Conservation (phyloP, 1,139 yeast genomes). For the Candida sanyaensis region DNA sequence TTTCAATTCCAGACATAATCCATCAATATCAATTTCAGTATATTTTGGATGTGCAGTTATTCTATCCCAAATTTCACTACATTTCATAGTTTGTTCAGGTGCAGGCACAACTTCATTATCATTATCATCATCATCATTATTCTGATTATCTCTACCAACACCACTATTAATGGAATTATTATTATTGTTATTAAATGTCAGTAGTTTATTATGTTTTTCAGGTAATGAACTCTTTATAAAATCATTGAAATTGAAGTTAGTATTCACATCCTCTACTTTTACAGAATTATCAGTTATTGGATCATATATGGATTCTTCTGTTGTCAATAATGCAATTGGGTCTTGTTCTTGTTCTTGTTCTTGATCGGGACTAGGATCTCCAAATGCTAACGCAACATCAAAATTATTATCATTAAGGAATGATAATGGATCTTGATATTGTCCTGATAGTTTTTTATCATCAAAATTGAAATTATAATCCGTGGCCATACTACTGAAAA, state of each 20-base stretch:
- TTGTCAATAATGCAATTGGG: constrained; percentile 43
- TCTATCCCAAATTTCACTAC: constrained; percentile 96
- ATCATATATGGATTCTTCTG: constrained; percentile 72
- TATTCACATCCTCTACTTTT: constrained; percentile 16
- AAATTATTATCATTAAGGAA: constrained; percentile 50
- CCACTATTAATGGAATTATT: too few species aligned
- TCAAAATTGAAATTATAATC: constrained; percentile 20
- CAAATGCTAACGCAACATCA: constrained; percentile 53
- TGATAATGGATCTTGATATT: constrained; percentile 47
- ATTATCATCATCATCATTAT: constrained; percentile 21
- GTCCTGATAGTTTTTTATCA: constrained; percentile 6
- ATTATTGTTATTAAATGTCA: constrained; percentile 1
- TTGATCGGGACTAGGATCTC: constrained; percentile 15
- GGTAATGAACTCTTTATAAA: constrained; percentile 30
- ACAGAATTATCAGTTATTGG: constrained; percentile 35
- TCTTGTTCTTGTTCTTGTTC: constrained; percentile 26
- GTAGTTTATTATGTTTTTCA: constrained; percentile 15
- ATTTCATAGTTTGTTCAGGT: constrained; percentile 48
- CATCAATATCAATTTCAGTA: constrained; percentile 90
- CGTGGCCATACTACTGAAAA: constrained; percentile 17
- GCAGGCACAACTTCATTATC: constrained; percentile 32
- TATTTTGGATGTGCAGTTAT: constrained; percentile 92
- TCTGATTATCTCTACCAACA: not conserved
- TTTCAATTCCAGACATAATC: constrained; percentile 84
- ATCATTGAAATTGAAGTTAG: constrained; percentile 39